Percentiles rank a stretch among this genome's conserved stretches.
Evolutionary conservation across 208 protist species (phyloP).

Genomic region (Phytomonas serpens): DNA sequence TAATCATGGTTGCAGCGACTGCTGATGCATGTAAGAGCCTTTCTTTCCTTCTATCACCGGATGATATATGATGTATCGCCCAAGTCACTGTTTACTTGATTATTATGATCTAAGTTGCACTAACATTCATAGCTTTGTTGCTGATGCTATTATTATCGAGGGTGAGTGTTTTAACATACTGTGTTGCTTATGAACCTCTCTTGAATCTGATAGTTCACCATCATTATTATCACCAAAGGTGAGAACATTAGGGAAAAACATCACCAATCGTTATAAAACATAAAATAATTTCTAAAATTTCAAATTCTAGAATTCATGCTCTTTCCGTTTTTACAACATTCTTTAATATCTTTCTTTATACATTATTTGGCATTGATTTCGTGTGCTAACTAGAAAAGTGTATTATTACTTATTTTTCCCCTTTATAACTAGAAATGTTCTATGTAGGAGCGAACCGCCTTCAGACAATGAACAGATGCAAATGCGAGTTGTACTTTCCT

Average conservation of each 20-base stretch:
- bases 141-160: background rate
- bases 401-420: background rate
- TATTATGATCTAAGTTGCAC: background rate
- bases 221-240: background rate
- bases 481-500: background rate
- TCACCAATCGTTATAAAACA: background rate
- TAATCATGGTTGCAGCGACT: background rate
- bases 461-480: background rate
- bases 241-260: background rate
- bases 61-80: background rate
- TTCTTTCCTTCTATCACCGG: background rate
- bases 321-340: conserved; percentile 1
- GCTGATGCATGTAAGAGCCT: background rate
- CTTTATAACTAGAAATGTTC: background rate
- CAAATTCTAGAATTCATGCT: background rate
- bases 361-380: background rate
- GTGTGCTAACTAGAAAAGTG: background rate
- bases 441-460: background rate
- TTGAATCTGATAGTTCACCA: background rate
- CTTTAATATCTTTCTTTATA: background rate
- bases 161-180: background rate
- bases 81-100: background rate
- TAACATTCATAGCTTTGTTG: background rate
- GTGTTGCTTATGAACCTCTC: background rate
- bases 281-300: background rate